These are phyloP conservation scores for Xenosphaeropsis pyriputrescens DNA, from an alignment of 2,329 filamentous ascomycete species.

Conservation along the genomic window DNA sequence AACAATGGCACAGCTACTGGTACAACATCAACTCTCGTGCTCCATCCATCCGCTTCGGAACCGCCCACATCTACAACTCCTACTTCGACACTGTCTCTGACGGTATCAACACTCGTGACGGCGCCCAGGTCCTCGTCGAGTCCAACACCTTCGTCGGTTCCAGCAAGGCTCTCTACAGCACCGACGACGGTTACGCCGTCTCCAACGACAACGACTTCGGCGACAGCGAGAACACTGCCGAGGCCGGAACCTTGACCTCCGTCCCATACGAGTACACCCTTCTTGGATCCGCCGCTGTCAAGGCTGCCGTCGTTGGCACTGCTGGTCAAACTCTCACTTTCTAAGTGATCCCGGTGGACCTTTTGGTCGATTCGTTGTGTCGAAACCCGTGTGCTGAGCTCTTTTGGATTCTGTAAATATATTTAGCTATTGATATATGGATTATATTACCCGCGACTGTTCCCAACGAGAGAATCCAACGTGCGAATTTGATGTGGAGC, in stretches of 20 bases:
- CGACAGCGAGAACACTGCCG: constrained; percentile 29
- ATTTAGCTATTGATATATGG: too few relatives aligned
- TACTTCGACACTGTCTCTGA: constrained; percentile 28
- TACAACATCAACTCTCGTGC: constrained; percentile 46
- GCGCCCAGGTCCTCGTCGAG: constrained; percentile 40
- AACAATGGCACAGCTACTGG: constrained; percentile 27
- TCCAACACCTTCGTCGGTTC: constrained; percentile 33
- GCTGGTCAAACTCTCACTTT: constrained; percentile 21
- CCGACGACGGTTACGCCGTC: constrained; percentile 27
- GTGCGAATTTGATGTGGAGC: too few relatives aligned
- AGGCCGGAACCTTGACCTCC: constrained; percentile 30
- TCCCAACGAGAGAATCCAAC: too few relatives aligned
- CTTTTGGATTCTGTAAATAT: too few relatives aligned
- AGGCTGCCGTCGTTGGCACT: constrained; percentile 19
- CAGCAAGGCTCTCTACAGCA: constrained; percentile 28
- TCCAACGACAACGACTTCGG: constrained; percentile 30
- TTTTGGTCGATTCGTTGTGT: too few relatives aligned
- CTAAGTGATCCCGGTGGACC: constrained; percentile 5
- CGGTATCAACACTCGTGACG: constrained; percentile 40
- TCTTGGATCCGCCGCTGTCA: constrained; percentile 31
- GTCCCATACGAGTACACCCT: constrained; percentile 38
- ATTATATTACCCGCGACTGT: too few relatives aligned
- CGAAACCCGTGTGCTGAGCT: too few relatives aligned
- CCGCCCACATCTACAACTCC: constrained; percentile 44
- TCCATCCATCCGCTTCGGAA: constrained; percentile 52